Evolutionary conservation across 306 rosid genomes (phyloP).

Genomic region (Cicer chorassanicum): DNA sequence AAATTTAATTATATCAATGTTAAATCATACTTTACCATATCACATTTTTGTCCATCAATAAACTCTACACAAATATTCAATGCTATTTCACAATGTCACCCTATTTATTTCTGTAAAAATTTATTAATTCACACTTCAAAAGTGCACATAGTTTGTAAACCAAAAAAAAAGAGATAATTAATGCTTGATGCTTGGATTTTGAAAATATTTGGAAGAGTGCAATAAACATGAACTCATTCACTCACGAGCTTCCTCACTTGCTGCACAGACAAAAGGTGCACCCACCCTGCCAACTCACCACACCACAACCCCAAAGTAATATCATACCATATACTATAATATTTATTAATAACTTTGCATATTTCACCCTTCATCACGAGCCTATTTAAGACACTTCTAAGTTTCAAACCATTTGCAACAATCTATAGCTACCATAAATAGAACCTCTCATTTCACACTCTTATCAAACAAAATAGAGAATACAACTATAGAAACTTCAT

Average conservation of each 20-base stretch:
- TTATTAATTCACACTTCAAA: background rate
- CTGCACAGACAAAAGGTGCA: conserved; percentile 46
- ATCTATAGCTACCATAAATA: conserved; percentile 16
- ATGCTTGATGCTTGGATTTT: background rate
- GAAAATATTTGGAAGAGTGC: conserved; percentile 34
- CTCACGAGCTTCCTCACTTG: conserved; percentile 69
- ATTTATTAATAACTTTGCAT: background rate
- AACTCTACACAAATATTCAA: background rate
- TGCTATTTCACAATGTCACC: background rate
- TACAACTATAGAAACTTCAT: background rate
- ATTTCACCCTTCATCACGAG: conserved; percentile 55
- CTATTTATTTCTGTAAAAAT: background rate
- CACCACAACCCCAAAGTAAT: conserved; percentile 43
- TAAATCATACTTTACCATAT: too few relatives aligned
- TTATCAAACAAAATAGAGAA: background rate
- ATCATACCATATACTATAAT: background rate
- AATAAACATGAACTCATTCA: conserved; percentile 57
- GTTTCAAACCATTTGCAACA: conserved; percentile 34
- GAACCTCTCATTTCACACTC: conserved; percentile 30
- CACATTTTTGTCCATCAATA: background rate
- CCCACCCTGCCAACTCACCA: conserved; percentile 63
- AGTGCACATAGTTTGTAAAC: background rate
- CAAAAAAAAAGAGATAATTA: background rate
- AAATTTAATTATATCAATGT: too few relatives aligned
- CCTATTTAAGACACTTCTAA: conserved; percentile 59